phyloP scores from a whole-genome alignment of 2,329 filamentous ascomycete species.

The Fonsecaea monophora region DNA sequence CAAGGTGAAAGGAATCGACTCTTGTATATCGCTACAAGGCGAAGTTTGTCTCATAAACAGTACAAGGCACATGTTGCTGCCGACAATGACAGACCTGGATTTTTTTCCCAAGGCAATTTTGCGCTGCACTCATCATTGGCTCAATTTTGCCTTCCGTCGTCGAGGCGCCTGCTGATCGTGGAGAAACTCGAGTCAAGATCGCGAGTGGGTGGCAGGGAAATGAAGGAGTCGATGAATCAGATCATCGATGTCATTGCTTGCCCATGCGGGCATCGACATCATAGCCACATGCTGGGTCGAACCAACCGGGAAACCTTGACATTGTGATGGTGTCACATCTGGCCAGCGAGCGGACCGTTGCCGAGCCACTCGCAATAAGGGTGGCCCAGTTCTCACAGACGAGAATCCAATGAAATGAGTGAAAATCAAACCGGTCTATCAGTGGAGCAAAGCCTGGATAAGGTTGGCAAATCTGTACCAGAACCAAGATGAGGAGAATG shows the following conservation, averaged over 20 bases:
- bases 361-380: conserved; percentile 11
- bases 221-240: conserved; percentile 49
- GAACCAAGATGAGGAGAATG: neutral
- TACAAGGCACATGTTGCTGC: conserved; percentile 21
- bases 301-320: conserved; percentile 5
- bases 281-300: conserved; percentile 7
- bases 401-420: neutral
- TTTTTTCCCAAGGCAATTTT: conserved; percentile 21
- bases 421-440: neutral
- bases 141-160: neutral
- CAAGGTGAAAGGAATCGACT: neutral
- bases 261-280: conserved; percentile 10
- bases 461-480: neutral
- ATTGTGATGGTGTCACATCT: conserved; percentile 6
- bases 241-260: conserved; percentile 5
- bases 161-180: conserved; percentile 23
- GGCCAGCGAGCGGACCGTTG: neutral
- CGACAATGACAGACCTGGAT: conserved; percentile 4
- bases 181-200: conserved; percentile 49
- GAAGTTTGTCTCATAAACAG: neutral
- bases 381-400: neutral
- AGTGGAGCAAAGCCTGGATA: neutral
- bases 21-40: neutral
- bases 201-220: conserved; percentile 43
- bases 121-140: conserved; percentile 24